Evolutionary conservation across 352 stramenopile genomes (phyloP), one percentile per base, ranked within the genome.

Genomic region (Aphanomyces invadans): DNA sequence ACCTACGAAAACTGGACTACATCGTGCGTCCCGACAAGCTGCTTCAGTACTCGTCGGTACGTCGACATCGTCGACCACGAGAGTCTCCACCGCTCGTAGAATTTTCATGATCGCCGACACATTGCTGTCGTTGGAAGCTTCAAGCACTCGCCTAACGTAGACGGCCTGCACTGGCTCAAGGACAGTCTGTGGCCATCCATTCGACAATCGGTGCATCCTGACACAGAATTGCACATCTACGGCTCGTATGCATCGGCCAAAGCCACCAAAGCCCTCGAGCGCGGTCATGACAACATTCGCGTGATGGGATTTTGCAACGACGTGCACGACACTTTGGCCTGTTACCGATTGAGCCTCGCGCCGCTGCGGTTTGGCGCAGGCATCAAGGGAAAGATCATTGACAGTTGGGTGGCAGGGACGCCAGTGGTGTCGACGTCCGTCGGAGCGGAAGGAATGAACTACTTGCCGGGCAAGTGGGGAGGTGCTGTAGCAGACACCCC

Each of bases 301-400:
- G 74, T 98, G 33, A 84, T 88, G 70, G 93, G 93, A 0, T 92
- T 90, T 70, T 79, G 87, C 5, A 63, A 78, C 0, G 73, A 93
- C 60, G 77, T 91, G 4, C 76, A 95, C 61, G 71, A 84, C 9
- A 94, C 72, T 4, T 70, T 96, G 38, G 73, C 78, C 15, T 62
- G 70, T 53, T 88, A 92, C 57, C 74, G 84, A 11, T 66, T 97
- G 4, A 82, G 87, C 10, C 76, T 98, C 33, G 91, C 93, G 31
- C 93, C 93, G 4, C 73, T 98, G 60, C 85, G 93, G 5, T 98
- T 95, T 76, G 93, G 93, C 29, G 91, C 91, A 1, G 93, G 93
- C 1, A 96, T 98, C 67, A 98, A 98, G 71, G 93, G 93, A 23
- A 98, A 98, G 71, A 97, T 98, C 63, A 79, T 92, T 1, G 91